Evolutionary conservation across 2,329 filamentous ascomycete genomes (phyloP).

Genomic region (Monilinia fructicola): DNA sequence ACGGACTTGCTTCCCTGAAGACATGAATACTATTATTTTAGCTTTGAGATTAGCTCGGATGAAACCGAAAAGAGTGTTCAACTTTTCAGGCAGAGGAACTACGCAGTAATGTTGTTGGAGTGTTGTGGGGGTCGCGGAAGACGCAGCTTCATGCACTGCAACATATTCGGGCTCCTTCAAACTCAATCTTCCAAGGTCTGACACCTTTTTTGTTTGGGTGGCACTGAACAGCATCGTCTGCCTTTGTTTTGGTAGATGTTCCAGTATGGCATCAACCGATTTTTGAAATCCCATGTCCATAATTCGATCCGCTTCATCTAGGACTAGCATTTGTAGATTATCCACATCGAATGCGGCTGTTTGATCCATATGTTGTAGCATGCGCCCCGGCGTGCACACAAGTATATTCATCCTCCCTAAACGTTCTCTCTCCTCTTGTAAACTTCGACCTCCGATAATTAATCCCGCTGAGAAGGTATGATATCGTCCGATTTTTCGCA

Average conservation of each 20-base stretch:
- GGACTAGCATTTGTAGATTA: slow-evolving; percentile 86
- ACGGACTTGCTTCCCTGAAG: slow-evolving; percentile 92
- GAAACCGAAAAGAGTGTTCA: slow-evolving; percentile 91
- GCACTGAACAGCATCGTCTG: slow-evolving; percentile 96
- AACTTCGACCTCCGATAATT: slow-evolving; percentile 88
- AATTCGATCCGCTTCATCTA: slow-evolving; percentile 95
- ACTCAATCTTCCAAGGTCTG: slow-evolving; percentile 84
- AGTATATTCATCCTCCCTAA: slow-evolving; percentile 93
- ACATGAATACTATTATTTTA: slow-evolving; percentile 94
- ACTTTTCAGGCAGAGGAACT: slow-evolving; percentile 80
- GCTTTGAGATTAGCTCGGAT: slow-evolving; percentile 86
- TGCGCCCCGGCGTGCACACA: slow-evolving; percentile 90
- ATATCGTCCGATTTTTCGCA: slow-evolving; percentile 84
- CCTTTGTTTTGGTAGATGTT: slow-evolving; percentile 79
- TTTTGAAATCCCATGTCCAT: slow-evolving; percentile 96
- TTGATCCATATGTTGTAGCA: slow-evolving; percentile 94
- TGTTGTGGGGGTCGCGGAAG: slow-evolving; percentile 74
- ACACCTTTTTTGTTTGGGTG: slow-evolving; percentile 92
- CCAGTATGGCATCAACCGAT: slow-evolving; percentile 87
- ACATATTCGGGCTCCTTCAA: slow-evolving; percentile 92
- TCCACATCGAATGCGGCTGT: slow-evolving; percentile 87
- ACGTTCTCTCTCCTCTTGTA: slow-evolving; percentile 83
- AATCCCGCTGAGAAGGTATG: slow-evolving; percentile 90
- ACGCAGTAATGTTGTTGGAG: slow-evolving; percentile 91
- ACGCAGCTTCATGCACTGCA: slow-evolving; percentile 82